Conservation (phyloP, 495 filamentous ascomycete genomes). For the Neurospora pannonica region DNA sequence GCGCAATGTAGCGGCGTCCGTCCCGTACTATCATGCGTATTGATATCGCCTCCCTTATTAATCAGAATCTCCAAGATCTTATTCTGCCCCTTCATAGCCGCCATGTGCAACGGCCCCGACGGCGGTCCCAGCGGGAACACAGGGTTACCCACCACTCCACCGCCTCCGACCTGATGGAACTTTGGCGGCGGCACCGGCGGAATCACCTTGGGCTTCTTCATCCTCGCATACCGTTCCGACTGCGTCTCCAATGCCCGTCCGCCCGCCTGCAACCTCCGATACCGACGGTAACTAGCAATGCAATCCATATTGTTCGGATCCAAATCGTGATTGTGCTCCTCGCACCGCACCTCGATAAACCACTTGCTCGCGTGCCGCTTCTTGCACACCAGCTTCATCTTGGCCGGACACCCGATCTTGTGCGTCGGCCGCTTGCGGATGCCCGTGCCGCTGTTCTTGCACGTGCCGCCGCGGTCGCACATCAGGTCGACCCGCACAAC, state of each 20-base stretch:
- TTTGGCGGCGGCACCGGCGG: conserved; percentile 9
- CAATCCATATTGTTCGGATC: conserved; percentile 13
- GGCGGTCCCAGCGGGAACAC: conserved; percentile 1
- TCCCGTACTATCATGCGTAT: conserved; percentile 18
- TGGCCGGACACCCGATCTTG: conserved; percentile 16
- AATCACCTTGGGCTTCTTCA: conserved; percentile 2
- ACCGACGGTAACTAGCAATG: conserved; percentile 20
- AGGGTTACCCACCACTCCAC: neutral
- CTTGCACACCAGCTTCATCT: conserved; percentile 17
- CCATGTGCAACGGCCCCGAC: conserved; percentile 19
- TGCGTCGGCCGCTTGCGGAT: conserved; percentile 17
- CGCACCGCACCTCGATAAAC: conserved; percentile 20
- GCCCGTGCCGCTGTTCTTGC: conserved; percentile 18
- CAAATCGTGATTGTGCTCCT: conserved; percentile 23
- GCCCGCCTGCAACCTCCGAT: conserved; percentile 13
- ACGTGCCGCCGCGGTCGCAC: conserved; percentile 17
- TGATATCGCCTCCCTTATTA: conserved; percentile 21
- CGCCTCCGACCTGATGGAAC: conserved; percentile 11
- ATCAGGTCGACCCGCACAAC: conserved; percentile 19
- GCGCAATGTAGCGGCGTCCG: conserved; percentile 23
- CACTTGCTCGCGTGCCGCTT: conserved; percentile 19
- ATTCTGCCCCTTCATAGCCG: conserved; percentile 17
- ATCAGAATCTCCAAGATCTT: conserved; percentile 25
- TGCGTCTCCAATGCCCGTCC: conserved; percentile 8
- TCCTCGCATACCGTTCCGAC: conserved; percentile 11